These are phyloP conservation scores for Monilinia fructicola DNA, from an alignment of 2,329 filamentous ascomycete species.

Conservation along the genomic window DNA sequence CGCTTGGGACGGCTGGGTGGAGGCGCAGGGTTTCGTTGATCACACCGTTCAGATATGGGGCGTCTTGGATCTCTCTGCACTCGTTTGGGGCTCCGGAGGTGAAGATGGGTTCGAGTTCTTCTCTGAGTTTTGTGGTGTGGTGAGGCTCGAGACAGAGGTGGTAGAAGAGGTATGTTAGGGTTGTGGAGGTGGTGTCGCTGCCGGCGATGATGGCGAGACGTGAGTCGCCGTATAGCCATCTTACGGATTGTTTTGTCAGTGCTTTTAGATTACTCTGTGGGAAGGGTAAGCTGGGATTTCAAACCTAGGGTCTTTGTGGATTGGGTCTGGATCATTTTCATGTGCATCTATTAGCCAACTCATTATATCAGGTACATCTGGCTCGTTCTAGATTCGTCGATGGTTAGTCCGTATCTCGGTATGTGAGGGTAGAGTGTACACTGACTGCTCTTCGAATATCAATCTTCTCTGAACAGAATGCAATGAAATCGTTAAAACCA, in stretches of 20 bases:
- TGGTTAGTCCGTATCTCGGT: not conserved
- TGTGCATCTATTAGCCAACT: constrained; percentile 28
- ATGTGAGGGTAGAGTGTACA: not conserved
- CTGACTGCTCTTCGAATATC: constrained; percentile 26
- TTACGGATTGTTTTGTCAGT: not conserved
- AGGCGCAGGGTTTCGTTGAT: constrained; percentile 32
- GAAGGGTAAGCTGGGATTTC: not conserved
- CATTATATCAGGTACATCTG: constrained; percentile 27
- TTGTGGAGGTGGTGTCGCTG: constrained; percentile 46
- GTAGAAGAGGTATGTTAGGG: constrained; percentile 46
- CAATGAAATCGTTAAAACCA: constrained; percentile 24
- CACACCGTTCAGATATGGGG: constrained; percentile 27
- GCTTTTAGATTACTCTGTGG: not conserved
- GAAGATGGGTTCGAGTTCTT: constrained; percentile 26
- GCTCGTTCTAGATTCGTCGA: constrained; percentile 20
- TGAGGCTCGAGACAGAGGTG: constrained; percentile 28
- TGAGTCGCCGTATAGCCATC: constrained; percentile 30
- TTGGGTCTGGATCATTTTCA: constrained; percentile 22
- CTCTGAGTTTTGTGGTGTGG: constrained; percentile 25
- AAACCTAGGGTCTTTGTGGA: not conserved
- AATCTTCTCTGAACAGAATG: constrained; percentile 25
- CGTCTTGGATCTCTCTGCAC: constrained; percentile 14
- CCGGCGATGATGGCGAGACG: constrained; percentile 43
- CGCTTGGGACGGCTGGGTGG: constrained; percentile 25
- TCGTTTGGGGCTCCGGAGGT: constrained; percentile 23